Evolutionary conservation across 805 yeast genomes (phyloP).

Genomic region (Schizosaccharomyces octosporus): DNA sequence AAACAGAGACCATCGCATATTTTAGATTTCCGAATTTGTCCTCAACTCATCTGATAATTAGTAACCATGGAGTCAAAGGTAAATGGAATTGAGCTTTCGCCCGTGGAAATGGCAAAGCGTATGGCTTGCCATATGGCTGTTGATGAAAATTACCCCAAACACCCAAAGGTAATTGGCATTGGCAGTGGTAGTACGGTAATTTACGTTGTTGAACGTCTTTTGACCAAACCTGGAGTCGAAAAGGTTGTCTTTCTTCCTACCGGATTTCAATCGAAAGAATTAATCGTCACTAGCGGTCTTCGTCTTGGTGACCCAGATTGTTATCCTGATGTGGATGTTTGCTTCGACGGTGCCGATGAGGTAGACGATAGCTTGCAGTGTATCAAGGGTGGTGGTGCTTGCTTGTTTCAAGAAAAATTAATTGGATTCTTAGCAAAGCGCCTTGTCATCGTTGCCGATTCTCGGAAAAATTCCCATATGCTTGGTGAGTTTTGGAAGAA

Average conservation of each 20-base stretch:
- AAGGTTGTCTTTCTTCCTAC: slow-evolving; percentile 71
- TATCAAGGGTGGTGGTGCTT: slow-evolving; percentile 97
- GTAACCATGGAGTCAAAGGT: neutral
- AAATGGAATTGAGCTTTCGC: neutral
- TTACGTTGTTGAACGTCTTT: slow-evolving; percentile 86
- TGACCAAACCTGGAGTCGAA: slow-evolving; percentile 26
- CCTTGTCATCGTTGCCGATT: slow-evolving; percentile 79
- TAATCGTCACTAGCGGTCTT: slow-evolving; percentile 62
- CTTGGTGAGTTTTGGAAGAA: slow-evolving; percentile 66
- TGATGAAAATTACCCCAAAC: slow-evolving; percentile 51
- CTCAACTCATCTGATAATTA: neutral
- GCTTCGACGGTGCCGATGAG: slow-evolving; percentile 97
- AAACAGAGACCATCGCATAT: neutral
- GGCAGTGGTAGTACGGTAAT: slow-evolving; percentile 96
- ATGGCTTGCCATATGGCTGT: slow-evolving; percentile 81
- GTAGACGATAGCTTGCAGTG: slow-evolving; percentile 59
- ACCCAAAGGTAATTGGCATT: slow-evolving; percentile 60
- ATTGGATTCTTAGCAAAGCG: slow-evolving; percentile 59
- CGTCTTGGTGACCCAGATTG: slow-evolving; percentile 57
- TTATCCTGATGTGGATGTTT: slow-evolving; percentile 53
- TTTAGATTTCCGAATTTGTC: neutral
- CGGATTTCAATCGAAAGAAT: slow-evolving; percentile 79
- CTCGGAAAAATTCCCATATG: slow-evolving; percentile 48
- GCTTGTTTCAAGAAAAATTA: slow-evolving; percentile 83
- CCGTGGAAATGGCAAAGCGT: slow-evolving; percentile 62